Conservation (phyloP, 2,329 filamentous ascomycete species). For the Sclerotiophoma versabilis region DNA sequence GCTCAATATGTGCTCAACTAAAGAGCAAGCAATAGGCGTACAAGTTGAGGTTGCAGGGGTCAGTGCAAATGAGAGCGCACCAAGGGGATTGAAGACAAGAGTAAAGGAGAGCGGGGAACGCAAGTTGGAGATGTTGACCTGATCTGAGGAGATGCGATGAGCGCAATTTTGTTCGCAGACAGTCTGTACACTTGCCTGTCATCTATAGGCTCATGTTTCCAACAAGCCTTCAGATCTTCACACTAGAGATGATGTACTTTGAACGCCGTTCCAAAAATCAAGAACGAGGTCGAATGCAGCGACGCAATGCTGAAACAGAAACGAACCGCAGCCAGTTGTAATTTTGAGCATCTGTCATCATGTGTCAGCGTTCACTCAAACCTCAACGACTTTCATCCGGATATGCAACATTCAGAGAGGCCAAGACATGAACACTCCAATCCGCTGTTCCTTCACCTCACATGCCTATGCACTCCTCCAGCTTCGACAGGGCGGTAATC, state of each 20-base stretch:
- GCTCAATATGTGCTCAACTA: conserved; percentile 17
- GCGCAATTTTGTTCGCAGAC: no score
- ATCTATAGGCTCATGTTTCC: no score
- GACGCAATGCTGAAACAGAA: no score
- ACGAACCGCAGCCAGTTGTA: no score
- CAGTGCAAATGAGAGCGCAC: not conserved
- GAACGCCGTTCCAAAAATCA: no score
- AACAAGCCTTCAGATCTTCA: no score
- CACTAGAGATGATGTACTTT: no score
- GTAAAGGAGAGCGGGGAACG: not conserved
- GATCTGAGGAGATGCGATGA: not conserved
- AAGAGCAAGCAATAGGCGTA: not conserved
- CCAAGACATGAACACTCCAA: conserved; percentile 62
- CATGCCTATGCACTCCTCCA: conserved; percentile 74
- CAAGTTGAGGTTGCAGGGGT: not conserved
- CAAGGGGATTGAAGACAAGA: not conserved
- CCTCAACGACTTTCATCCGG: conserved; percentile 70
- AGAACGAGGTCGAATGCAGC: no score
- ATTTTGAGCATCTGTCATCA: no score
- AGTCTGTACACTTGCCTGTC: no score
- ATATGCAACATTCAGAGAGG: conserved; percentile 68
- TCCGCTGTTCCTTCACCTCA: conserved; percentile 69
- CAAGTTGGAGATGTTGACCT: not conserved
- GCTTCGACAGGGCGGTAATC: conserved; percentile 65
- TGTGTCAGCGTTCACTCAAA: no score